Percentiles rank a stretch among this genome's conserved stretches.
Evolutionary conservation across 768 basidiomycete species (phyloP).

Genomic region (Rhodotorula toruloides): DNA sequence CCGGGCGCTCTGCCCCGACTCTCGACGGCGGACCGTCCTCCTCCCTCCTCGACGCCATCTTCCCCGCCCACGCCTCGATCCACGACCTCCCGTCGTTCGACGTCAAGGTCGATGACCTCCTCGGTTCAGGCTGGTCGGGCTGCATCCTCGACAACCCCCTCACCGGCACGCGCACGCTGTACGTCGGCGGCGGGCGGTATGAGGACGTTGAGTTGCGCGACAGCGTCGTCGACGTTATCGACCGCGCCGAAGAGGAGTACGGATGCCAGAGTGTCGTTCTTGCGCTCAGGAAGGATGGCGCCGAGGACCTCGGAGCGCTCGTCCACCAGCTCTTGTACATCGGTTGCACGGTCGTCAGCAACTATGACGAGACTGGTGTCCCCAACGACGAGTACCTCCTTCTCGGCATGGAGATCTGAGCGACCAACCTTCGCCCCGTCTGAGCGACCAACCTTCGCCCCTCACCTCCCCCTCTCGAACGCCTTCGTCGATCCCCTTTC

Average conservation of each 20-base stretch:
- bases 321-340: slow-evolving; percentile 79
- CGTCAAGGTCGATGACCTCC: slow-evolving; percentile 21
- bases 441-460: not conserved
- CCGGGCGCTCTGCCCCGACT: not conserved
- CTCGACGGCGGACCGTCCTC: not conserved
- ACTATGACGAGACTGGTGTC: not conserved
- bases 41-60: slow-evolving; percentile 27
- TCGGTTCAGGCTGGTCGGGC: slow-evolving; percentile 27
- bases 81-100: slow-evolving; percentile 23
- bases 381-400: not conserved
- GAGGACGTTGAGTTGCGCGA: slow-evolving; percentile 34
- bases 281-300: slow-evolving; percentile 64
- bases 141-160: slow-evolving; percentile 26
- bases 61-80: slow-evolving; percentile 23
- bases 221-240: slow-evolving; percentile 78
- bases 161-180: slow-evolving; percentile 54
- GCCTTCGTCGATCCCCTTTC: no score
- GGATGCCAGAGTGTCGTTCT: slow-evolving; percentile 73
- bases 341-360: slow-evolving; percentile 57
- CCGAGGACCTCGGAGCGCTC: slow-evolving; percentile 52
- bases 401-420: slow-evolving; percentile 2
- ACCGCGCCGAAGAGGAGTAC: slow-evolving; percentile 78
- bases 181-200: slow-evolving; percentile 68
- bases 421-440: no score
- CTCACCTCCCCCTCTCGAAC: not conserved